phyloP scores from a whole-genome alignment of 2,329 filamentous ascomycete species.

The Fusarium sp. region DNA sequence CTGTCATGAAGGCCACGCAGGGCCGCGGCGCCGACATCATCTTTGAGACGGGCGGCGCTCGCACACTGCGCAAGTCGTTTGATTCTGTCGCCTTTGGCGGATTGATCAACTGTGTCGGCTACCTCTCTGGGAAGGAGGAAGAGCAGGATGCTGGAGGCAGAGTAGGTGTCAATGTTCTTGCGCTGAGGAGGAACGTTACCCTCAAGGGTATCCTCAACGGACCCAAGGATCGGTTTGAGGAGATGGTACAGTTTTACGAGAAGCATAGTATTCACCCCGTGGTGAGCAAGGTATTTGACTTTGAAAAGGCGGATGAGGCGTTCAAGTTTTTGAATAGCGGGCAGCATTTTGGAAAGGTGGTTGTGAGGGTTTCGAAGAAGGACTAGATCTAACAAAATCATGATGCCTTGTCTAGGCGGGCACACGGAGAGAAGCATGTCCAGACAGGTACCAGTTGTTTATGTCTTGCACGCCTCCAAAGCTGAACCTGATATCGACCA shows the following conservation, averaged over 20 bases:
- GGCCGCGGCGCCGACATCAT: conserved; percentile 62
- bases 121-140: conserved; percentile 64
- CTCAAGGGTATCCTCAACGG: conserved; percentile 69
- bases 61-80: conserved; percentile 62
- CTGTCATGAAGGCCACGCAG: conserved; percentile 57
- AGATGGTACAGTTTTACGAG: conserved; percentile 61
- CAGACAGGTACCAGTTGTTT: too few species aligned
- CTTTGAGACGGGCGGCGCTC: conserved; percentile 63
- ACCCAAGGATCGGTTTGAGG: conserved; percentile 61
- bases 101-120: conserved; percentile 61
- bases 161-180: conserved; percentile 67
- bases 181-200: conserved; percentile 57
- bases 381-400: too few species aligned
- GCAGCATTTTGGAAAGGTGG: conserved; percentile 67
- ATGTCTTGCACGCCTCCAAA: too few species aligned
- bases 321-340: conserved; percentile 62
- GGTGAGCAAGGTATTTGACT: conserved; percentile 57
- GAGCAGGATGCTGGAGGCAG: conserved; percentile 50
- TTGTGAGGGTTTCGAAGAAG: conserved; percentile 53
- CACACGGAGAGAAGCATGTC: too few species aligned
- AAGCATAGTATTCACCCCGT: conserved; percentile 57
- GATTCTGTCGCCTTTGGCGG: conserved; percentile 64
- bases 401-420: too few species aligned
- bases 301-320: conserved; percentile 59
- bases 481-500: too few species aligned